phyloP scores from a whole-genome alignment of 2,329 filamentous ascomycete genomes.

The Penicillium sp. region DNA sequence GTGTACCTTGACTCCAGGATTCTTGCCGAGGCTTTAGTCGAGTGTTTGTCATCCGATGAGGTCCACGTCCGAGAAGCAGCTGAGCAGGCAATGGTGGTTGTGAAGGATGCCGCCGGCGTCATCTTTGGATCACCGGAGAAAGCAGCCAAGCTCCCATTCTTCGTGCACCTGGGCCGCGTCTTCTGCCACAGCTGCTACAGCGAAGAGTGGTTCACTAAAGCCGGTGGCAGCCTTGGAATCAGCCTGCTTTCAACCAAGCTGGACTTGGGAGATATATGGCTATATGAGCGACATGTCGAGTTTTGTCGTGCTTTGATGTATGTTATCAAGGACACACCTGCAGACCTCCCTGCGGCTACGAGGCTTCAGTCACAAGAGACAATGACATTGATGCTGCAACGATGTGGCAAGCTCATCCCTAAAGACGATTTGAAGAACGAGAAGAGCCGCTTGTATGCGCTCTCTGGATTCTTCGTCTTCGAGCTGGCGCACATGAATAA shows the following conservation, averaged over 20 bases:
- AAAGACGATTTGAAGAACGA: conserved; percentile 75
- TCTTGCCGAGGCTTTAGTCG: conserved; percentile 84
- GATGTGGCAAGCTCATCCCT: conserved; percentile 74
- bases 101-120: conserved; percentile 71
- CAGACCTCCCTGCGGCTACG: conserved; percentile 88
- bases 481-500: conserved; percentile 96
- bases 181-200: conserved; percentile 96
- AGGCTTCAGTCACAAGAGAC: conserved; percentile 79
- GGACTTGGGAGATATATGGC: conserved; percentile 79
- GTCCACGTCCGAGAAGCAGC: conserved; percentile 77
- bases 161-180: conserved; percentile 74
- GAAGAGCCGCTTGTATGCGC: conserved; percentile 66
- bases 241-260: conserved; percentile 81
- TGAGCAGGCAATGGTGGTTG: conserved; percentile 71
- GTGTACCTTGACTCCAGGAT: conserved; percentile 83
- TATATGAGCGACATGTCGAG: conserved; percentile 78
- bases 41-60: conserved; percentile 84
- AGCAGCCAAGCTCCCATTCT: conserved; percentile 77
- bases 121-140: conserved; percentile 76
- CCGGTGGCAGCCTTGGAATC: conserved; percentile 87
- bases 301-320: conserved; percentile 91
- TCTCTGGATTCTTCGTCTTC: conserved; percentile 81
- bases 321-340: conserved; percentile 97
- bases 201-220: conserved; percentile 98
- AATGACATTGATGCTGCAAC: conserved; percentile 72